Conservation (phyloP, 2,329 filamentous ascomycete species). For the Pseudogymnoascus verrucosus region DNA sequence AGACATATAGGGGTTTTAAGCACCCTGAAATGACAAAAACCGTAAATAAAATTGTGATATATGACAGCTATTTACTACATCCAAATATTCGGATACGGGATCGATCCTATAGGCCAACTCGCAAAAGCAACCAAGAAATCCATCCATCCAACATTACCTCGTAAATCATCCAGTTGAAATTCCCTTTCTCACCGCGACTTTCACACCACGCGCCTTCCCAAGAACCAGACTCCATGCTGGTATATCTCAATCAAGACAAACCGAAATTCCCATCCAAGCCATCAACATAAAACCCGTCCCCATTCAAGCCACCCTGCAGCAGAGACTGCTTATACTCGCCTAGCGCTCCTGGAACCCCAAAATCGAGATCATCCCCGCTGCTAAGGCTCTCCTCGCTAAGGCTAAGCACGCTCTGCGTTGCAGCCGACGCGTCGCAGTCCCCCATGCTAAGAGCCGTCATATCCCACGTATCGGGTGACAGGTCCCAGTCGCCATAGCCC, state of each 20-base stretch:
- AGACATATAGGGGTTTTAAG: not conserved
- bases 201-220: not conserved
- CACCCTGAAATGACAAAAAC: not conserved
- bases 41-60: not conserved
- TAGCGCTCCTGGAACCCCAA: not conserved
- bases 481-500: constrained; percentile 24
- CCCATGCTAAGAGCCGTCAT: constrained; percentile 33
- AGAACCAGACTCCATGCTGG: not conserved
- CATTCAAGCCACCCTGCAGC: constrained; percentile 11
- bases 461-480: constrained; percentile 49
- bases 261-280: constrained; percentile 35
- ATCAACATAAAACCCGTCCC: constrained; percentile 22
- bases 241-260: constrained; percentile 22
- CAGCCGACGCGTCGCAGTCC: constrained; percentile 26
- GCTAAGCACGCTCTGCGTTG: constrained; percentile 48
- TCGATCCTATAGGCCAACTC: not conserved
- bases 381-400: constrained; percentile 53
- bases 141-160: not conserved
- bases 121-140: not conserved
- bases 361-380: constrained; percentile 37
- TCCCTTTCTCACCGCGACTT: not conserved
- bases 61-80: constrained; percentile 2
- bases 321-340: constrained; percentile 17
- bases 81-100: not conserved
- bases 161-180: not conserved